Percentiles rank a stretch among this genome's conserved stretches.
These are phyloP conservation scores for Aureobasidium subglaciale DNA, from an alignment of 2,329 filamentous ascomycete genomes.

Conservation along the genomic window DNA sequence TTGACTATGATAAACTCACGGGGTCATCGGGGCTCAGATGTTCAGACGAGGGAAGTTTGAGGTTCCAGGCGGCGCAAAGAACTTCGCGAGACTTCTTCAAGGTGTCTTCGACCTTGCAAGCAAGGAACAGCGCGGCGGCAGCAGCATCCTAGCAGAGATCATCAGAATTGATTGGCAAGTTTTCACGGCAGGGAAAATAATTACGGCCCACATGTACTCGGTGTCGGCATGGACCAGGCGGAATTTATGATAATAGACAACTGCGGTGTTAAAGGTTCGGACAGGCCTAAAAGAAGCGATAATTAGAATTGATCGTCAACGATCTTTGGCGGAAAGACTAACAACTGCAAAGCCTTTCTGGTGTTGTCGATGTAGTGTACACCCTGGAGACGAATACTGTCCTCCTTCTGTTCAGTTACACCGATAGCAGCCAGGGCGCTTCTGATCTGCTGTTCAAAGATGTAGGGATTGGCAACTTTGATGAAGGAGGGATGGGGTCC, in stretches of 20 bases:
- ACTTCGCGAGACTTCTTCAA: conserved; percentile 95
- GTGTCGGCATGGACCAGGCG: conserved; percentile 75
- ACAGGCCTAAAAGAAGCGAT: conserved; percentile 55
- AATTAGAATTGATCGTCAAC: conserved; percentile 8
- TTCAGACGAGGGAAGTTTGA: conserved; percentile 60
- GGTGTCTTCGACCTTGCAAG: conserved; percentile 96
- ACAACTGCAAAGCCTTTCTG: conserved; percentile 71
- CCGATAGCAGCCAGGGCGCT: conserved; percentile 62
- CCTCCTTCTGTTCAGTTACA: conserved; percentile 66
- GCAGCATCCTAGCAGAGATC: conserved; percentile 61
- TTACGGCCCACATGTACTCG: conserved; percentile 67
- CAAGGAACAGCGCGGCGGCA: conserved; percentile 79
- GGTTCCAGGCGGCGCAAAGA: conserved; percentile 79
- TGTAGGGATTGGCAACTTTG: conserved; percentile 64
- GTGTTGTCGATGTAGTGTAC: conserved; percentile 85
- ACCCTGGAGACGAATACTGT: conserved; percentile 73
- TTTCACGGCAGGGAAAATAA: conserved; percentile 14
- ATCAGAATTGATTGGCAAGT: conserved; percentile 4
- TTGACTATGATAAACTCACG: conserved; percentile 52
- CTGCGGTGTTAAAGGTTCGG: conserved; percentile 85
- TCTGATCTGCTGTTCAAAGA: conserved; percentile 73
- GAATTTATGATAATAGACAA: conserved; percentile 90
- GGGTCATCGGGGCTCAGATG: conserved; percentile 73
- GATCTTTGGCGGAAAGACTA: conserved; percentile 31
- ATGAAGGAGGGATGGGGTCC: conserved; percentile 58